These are phyloP conservation scores for Lactifluus piperatus DNA, from an alignment of 768 basidiomycete genomes.

Conservation along the genomic window DNA sequence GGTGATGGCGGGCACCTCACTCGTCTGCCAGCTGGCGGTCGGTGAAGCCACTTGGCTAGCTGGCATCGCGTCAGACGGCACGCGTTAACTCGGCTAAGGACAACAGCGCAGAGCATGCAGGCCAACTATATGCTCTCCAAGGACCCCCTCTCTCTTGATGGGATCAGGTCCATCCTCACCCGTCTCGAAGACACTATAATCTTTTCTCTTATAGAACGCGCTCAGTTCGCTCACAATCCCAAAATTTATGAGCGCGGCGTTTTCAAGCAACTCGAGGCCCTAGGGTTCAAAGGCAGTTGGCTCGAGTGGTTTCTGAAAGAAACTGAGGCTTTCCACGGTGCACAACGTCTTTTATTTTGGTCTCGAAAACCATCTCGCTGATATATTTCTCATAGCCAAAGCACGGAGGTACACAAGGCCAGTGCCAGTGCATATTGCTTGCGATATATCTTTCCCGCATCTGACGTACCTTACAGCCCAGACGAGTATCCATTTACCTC, in stretches of 20 bases:
- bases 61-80: no score
- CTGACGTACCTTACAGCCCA: constrained; percentile 45
- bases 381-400: constrained; percentile 54
- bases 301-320: constrained; percentile 97
- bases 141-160: constrained; percentile 80
- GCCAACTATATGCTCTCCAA: constrained; percentile 57
- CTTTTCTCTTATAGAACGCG: constrained; percentile 93
- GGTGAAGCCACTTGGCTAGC: background rate
- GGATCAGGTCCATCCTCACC: constrained; percentile 78
- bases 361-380: background rate
- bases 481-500: constrained; percentile 95
- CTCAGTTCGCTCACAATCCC: constrained; percentile 92
- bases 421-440: constrained; percentile 12
- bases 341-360: constrained; percentile 24
- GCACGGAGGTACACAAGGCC: constrained; percentile 92
- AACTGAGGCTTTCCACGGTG: constrained; percentile 91
- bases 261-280: constrained; percentile 66
- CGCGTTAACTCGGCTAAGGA: background rate
- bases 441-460: background rate
- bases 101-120: constrained; percentile 21
- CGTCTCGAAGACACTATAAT: constrained; percentile 99
- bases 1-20: background rate
- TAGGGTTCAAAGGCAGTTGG: constrained; percentile 83
- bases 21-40: background rate
- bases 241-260: constrained; percentile 76